phyloP scores from a whole-genome alignment of 768 basidiomycete genomes.

The Mycena maculata region DNA sequence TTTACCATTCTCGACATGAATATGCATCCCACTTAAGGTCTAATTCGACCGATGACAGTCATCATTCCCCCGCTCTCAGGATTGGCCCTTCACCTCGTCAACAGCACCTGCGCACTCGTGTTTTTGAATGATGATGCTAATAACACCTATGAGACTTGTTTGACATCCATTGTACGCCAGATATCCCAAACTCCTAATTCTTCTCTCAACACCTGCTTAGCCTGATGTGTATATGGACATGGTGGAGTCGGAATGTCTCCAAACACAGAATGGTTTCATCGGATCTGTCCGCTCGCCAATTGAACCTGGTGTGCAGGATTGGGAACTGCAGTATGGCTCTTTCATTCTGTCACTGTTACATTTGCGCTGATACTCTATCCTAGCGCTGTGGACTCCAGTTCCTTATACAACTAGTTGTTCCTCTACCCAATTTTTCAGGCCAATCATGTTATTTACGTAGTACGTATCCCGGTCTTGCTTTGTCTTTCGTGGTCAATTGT shows the following conservation, averaged over 20 bases:
- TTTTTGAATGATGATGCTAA: background rate
- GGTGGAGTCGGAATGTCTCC: constrained; percentile 1
- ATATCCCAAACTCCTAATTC: too few relatives aligned
- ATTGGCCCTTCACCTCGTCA: background rate
- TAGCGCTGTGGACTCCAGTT: background rate
- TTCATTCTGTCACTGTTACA: background rate
- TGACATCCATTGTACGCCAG: background rate
- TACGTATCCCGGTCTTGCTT: too few relatives aligned
- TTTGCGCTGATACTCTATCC: background rate
- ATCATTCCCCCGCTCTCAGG: background rate
- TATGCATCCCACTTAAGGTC: too few relatives aligned
- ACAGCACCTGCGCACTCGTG: background rate
- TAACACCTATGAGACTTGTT: background rate
- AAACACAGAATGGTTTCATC: constrained; percentile 3
- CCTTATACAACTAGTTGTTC: background rate
- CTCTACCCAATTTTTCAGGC: too few relatives aligned
- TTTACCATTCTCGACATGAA: background rate
- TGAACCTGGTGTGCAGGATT: background rate
- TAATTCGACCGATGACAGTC: too few relatives aligned
- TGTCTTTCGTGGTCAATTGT: too few relatives aligned
- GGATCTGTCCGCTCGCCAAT: constrained; percentile 20
- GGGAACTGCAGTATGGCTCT: constrained; percentile 6
- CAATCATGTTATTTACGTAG: too few relatives aligned
- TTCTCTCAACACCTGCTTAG: background rate
- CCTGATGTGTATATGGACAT: background rate